Percentiles rank a stretch among this genome's conserved stretches.
Evolutionary conservation across 176 grass and related monocot species (phyloP).

Genomic region (Carex parvula): DNA sequence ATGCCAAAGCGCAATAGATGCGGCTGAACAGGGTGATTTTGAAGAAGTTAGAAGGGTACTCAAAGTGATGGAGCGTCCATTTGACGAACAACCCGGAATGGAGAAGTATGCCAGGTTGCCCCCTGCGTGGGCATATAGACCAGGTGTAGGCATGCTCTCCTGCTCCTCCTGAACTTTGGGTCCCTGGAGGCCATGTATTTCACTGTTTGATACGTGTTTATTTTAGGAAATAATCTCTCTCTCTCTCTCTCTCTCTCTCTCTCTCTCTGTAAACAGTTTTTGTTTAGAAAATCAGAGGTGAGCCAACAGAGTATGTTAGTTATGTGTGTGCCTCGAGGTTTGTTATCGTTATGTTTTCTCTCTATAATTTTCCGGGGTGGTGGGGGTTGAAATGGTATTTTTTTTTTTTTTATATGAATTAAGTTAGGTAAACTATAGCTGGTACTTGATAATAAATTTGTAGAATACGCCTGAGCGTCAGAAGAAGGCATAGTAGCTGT

Average conservation of each 20-base stretch:
- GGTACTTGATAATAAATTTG: not conserved
- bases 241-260: not conserved
- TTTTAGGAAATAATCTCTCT: slow-evolving; percentile 9
- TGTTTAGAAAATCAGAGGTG: slow-evolving; percentile 16
- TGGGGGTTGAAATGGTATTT: not conserved
- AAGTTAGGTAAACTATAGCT: not conserved
- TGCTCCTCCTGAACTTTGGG: slow-evolving; percentile 67
- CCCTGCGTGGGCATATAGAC: slow-evolving; percentile 94
- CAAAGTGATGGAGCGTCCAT: slow-evolving; percentile 75
- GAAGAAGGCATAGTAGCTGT: not conserved
- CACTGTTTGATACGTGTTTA: not conserved
- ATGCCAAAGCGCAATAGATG: slow-evolving; percentile 78
- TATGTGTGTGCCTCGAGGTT: not conserved
- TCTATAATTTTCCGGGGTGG: not conserved
- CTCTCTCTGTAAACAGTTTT: slow-evolving; percentile 24
- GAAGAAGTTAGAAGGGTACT: slow-evolving; percentile 57
- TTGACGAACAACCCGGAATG: slow-evolving; percentile 78
- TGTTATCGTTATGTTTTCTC: not conserved
- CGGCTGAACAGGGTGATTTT: slow-evolving; percentile 69
- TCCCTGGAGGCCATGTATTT: not conserved
- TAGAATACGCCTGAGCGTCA: not conserved
- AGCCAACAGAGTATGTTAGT: not conserved
- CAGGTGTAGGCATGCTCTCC: slow-evolving; percentile 95
- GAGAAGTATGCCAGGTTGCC: slow-evolving; percentile 87
- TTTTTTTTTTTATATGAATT: not conserved